phyloP scores from a whole-genome alignment of 2,329 filamentous ascomycete species.

The Botryosphaeria dothidea region DNA sequence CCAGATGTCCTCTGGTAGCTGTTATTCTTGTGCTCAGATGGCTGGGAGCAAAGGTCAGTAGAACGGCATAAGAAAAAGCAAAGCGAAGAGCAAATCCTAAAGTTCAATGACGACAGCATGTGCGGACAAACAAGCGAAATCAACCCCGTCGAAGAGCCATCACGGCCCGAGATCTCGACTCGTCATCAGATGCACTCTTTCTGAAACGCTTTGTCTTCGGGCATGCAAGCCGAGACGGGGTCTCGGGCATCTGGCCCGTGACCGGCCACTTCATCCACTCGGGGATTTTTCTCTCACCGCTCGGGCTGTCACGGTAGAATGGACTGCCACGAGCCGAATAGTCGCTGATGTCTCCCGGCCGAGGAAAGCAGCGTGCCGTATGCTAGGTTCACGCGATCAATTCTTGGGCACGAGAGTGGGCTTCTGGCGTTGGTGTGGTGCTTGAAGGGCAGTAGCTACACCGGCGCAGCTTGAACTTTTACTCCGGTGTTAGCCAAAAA shows the following conservation, averaged over 20 bases:
- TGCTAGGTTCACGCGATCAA: neutral
- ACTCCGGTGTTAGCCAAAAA: too few species aligned
- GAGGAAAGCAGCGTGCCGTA: neutral
- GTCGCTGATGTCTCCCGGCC: neutral
- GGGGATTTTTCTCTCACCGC: neutral
- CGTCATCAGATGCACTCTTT: neutral
- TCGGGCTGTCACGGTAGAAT: neutral
- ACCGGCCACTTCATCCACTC: neutral
- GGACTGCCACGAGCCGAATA: too few species aligned
- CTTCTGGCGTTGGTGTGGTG: too few species aligned
- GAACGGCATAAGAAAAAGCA: too few species aligned
- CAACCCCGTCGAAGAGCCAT: too few species aligned
- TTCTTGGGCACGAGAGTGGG: neutral
- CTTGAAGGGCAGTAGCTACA: neutral
- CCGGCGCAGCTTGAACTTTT: too few species aligned
- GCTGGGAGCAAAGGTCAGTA: too few species aligned
- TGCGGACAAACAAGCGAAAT: neutral
- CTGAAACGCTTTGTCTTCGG: neutral
- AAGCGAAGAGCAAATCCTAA: neutral
- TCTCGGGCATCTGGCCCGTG: neutral
- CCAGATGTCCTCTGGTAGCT: too few species aligned
- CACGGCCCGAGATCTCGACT: neutral
- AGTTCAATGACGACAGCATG: neutral
- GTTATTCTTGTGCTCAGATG: too few species aligned
- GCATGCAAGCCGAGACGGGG: neutral